Percentiles rank a stretch among this genome's conserved stretches.
Conservation (phyloP, 2,329 filamentous ascomycete genomes). For the Coniochaeta ligniaria region DNA sequence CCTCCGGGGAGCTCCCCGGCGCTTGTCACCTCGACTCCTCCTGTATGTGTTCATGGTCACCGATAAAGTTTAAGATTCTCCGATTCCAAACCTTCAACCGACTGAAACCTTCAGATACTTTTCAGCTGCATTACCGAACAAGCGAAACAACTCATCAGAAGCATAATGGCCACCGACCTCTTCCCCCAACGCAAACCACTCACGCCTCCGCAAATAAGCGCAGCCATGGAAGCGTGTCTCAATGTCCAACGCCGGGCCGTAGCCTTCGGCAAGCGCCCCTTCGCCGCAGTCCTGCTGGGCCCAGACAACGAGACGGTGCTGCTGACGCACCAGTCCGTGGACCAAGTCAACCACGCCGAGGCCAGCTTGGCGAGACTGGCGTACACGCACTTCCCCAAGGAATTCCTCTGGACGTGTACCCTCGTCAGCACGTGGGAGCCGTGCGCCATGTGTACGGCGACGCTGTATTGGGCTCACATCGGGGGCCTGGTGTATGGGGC, state of each 20-base stretch:
- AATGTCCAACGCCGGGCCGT: constrained; percentile 33
- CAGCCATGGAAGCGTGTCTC: constrained; percentile 30
- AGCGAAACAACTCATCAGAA: not conserved
- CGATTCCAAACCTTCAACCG: not conserved
- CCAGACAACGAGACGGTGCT: constrained; percentile 42
- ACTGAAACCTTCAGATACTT: not conserved
- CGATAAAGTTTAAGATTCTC: not conserved
- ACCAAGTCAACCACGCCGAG: constrained; percentile 46
- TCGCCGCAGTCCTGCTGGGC: constrained; percentile 35
- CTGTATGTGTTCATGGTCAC: not conserved
- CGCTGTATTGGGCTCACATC: constrained; percentile 40
- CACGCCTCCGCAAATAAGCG: constrained; percentile 28
- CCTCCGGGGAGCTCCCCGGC: not conserved
- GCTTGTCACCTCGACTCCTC: not conserved
- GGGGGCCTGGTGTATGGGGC: constrained; percentile 43
- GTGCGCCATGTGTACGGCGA: constrained; percentile 41
- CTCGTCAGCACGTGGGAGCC: constrained; percentile 48
- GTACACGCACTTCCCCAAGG: constrained; percentile 37
- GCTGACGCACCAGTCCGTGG: constrained; percentile 40
- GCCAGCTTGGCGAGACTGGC: constrained; percentile 40
- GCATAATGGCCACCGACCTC: constrained; percentile 15
- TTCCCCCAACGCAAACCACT: constrained; percentile 28
- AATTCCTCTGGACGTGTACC: constrained; percentile 40
- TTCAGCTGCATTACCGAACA: not conserved
- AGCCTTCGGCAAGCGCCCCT: constrained; percentile 38